Conservation (phyloP, 2,329 filamentous ascomycete species). For the Lecanosticta acicola region DNA sequence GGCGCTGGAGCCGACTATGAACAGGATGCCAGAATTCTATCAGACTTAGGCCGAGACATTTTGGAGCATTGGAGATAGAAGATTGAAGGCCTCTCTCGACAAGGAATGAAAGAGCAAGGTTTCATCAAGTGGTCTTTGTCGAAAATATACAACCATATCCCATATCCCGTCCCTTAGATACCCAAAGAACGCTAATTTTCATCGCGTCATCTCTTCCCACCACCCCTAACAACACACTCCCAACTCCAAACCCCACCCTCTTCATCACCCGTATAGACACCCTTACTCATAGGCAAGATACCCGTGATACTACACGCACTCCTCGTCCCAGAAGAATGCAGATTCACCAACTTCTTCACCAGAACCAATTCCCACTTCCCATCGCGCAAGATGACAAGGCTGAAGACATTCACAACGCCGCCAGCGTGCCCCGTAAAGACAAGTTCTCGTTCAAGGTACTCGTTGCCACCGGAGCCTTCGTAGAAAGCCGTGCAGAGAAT, state of each 20-base stretch:
- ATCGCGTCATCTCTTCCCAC: not conserved
- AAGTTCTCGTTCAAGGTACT: conserved; percentile 83
- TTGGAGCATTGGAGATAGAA: too few relatives aligned
- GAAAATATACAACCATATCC: too few relatives aligned
- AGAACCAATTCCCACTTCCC: conserved; percentile 72
- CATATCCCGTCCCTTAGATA: too few relatives aligned
- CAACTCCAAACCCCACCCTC: conserved; percentile 65
- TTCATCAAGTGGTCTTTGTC: too few relatives aligned
- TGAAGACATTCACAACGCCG: conserved; percentile 74
- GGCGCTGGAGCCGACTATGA: too few relatives aligned
- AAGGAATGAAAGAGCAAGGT: too few relatives aligned
- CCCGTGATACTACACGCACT: conserved; percentile 73
- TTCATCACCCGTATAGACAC: conserved; percentile 91
- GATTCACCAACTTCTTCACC: conserved; percentile 71
- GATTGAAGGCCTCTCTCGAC: too few relatives aligned
- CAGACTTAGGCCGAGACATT: too few relatives aligned
- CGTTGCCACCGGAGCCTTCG: conserved; percentile 72
- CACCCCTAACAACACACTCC: conserved; percentile 30
- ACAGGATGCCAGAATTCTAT: too few relatives aligned
- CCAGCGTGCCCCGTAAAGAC: conserved; percentile 83
- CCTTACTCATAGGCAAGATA: conserved; percentile 73
- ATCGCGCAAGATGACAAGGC: conserved; percentile 47
- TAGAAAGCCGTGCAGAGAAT: conserved; percentile 86
- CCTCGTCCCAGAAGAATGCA: too few relatives aligned
- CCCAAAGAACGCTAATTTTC: too few relatives aligned